These are phyloP conservation scores for Neurospora crassa DNA, from an alignment of 2,329 filamentous ascomycete genomes.

Conservation along the genomic window DNA sequence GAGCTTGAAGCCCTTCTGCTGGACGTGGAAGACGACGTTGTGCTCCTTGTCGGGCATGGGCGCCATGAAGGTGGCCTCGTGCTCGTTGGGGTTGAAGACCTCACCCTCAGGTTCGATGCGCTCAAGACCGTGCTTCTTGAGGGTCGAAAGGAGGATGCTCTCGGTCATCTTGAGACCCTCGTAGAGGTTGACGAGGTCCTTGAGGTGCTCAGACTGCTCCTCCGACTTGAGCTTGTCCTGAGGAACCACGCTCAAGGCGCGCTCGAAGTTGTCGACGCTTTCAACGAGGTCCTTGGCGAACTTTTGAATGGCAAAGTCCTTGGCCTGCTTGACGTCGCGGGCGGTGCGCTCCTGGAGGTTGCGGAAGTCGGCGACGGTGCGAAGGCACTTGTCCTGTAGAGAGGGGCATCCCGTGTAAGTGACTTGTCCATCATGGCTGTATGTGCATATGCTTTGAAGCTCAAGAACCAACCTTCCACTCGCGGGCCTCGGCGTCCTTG, in stretches of 20 bases:
- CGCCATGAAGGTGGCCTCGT: conserved; percentile 94
- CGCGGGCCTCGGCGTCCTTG: conserved; percentile 47
- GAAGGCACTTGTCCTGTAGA: conserved; percentile 81
- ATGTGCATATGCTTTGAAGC: not conserved
- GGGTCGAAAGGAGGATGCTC: conserved; percentile 71
- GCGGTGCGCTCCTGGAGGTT: conserved; percentile 93
- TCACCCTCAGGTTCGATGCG: conserved; percentile 74
- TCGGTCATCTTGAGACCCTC: conserved; percentile 95
- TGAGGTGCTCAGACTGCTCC: conserved; percentile 42
- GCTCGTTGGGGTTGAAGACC: conserved; percentile 92
- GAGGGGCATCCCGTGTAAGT: conserved; percentile 5
- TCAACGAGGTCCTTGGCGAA: conserved; percentile 95
- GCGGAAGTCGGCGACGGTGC: conserved; percentile 90
- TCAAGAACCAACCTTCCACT: conserved; percentile 65
- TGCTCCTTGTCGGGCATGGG: conserved; percentile 82
- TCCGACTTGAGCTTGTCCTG: conserved; percentile 55
- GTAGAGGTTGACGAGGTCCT: conserved; percentile 72
- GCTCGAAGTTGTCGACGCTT: conserved; percentile 93
- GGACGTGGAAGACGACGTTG: conserved; percentile 80
- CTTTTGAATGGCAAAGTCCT: conserved; percentile 89
- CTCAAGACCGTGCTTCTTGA: conserved; percentile 91
- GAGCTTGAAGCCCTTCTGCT: conserved; percentile 91
- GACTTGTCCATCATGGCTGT: not conserved
- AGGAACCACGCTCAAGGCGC: conserved; percentile 73
- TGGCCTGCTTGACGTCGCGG: conserved; percentile 78